Conservation (phyloP, 208 protist genomes). For the Trypanosoma caninum region DNA sequence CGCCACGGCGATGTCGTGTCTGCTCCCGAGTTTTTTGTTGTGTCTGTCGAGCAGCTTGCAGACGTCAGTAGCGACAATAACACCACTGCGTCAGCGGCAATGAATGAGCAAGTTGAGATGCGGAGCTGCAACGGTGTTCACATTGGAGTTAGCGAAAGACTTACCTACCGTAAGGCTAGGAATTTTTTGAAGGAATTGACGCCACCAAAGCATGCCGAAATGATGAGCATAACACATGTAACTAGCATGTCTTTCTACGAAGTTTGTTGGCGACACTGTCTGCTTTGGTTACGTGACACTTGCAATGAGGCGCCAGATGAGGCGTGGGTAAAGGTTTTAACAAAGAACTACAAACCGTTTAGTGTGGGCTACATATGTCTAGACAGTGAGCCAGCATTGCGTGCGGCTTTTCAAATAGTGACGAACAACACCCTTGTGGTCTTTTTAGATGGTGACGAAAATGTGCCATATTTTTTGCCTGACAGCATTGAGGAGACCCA, state of each 20-base stretch:
- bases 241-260: slow-evolving; percentile 52
- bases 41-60: slow-evolving; percentile 42
- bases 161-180: slow-evolving; percentile 59
- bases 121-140: slow-evolving; percentile 51
- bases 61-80: slow-evolving; percentile 10
- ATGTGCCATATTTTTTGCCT: slow-evolving; percentile 32
- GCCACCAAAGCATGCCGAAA: slow-evolving; percentile 38
- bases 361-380: slow-evolving; percentile 70
- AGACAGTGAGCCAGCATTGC: slow-evolving; percentile 32
- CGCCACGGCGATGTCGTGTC: slow-evolving; percentile 49
- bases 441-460: slow-evolving; percentile 63
- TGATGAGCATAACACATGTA: slow-evolving; percentile 35
- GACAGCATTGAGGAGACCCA: slow-evolving; percentile 16
- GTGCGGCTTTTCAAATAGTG: slow-evolving; percentile 12
- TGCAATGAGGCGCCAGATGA: slow-evolving; percentile 28
- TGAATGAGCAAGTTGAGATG: slow-evolving; percentile 5
- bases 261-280: slow-evolving; percentile 63
- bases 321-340: slow-evolving; percentile 29
- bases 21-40: slow-evolving; percentile 71
- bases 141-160: slow-evolving; percentile 51
- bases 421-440: slow-evolving; percentile 32
- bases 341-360: slow-evolving; percentile 54
- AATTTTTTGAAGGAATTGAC: slow-evolving; percentile 50
- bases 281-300: slow-evolving; percentile 64
- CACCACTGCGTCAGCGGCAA: slow-evolving; percentile 7